Base-by-base conservation (phyloP, 1,139 yeast species). In the Debaryomyces udenii region DNA sequence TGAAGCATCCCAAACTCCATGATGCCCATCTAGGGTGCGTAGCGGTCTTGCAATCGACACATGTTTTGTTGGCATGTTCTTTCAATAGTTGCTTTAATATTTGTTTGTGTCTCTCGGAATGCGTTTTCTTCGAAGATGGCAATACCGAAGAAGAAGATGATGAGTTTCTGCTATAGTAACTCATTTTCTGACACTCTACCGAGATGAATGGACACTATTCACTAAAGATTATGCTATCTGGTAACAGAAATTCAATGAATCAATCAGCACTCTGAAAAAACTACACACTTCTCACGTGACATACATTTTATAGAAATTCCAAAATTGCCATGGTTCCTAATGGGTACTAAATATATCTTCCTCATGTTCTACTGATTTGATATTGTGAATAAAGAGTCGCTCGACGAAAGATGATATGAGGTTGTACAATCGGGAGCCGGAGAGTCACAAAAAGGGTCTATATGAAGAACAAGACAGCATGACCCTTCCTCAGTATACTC, bases 21-120 rank as follows among this genome's bases (percentile, higher is more conserved):
- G 95, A 84, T 9, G 98, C 96, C 99, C 99, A 93, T 41, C 99
- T 74, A 11, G 99, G 99, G 63, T 91, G 96, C 31, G 86, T 79
- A 13, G 93, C 77, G 0, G 82, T 76, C 62, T 93, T 93, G 66
- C 99, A 93, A 62, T 93, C 99, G 2, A 93, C 96, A 64, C 99
- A 93, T 38, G 69, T 66, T 58, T 78, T 80, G 68, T 93, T 93
- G 33, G 81, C 79, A 1, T 82, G 80, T 52, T 89, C 96, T 48
- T 80, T 83, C 38, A 91, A 76, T 32, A 90, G 72, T 38, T 84
- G 83, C 59, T 81, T 81, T 49, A 90, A 72, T 35, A 88, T 83
- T 57, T 79, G 84, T 61, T 81, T 85, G 58, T 82, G 83, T 49
- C 70, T 68, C 49, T 76, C 83, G 30, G 70, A 67, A 46, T 70